phyloP scores from a whole-genome alignment of 2,329 filamentous ascomycete genomes.

The Neofusicoccum parvum region DNA sequence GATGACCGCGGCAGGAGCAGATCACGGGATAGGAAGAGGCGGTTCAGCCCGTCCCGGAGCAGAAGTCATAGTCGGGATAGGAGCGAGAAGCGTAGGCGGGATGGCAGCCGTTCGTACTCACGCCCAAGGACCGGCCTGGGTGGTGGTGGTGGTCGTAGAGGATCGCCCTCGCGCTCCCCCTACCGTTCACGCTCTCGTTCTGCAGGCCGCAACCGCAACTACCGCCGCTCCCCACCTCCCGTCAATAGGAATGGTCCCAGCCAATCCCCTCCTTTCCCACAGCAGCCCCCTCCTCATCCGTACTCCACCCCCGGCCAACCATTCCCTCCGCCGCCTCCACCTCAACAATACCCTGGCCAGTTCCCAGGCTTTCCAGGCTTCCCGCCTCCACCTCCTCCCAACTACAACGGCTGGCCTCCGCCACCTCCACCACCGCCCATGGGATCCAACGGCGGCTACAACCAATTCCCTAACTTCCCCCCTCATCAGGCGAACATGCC shows the following conservation, averaged over 20 bases:
- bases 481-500: slow-evolving; percentile 16
- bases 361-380: slow-evolving; percentile 6
- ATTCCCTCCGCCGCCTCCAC: slow-evolving; percentile 8
- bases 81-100: slow-evolving; percentile 11
- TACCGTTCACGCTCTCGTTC: slow-evolving; percentile 13
- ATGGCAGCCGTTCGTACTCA: slow-evolving; percentile 17
- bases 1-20: slow-evolving; percentile 4
- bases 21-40: slow-evolving; percentile 2
- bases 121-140: slow-evolving; percentile 2
- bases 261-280: slow-evolving; percentile 8
- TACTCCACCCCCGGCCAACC: not conserved
- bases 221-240: slow-evolving; percentile 15
- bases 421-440: slow-evolving; percentile 16
- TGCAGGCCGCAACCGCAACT: not conserved
- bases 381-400: slow-evolving; percentile 16
- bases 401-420: slow-evolving; percentile 22
- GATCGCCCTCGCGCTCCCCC: not conserved
- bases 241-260: slow-evolving; percentile 3
- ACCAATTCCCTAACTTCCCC: slow-evolving; percentile 8
- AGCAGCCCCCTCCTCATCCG: slow-evolving; percentile 7
- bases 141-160: not conserved
- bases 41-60: slow-evolving; percentile 17
- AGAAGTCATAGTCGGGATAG: slow-evolving; percentile 16
- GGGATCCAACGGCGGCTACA: not conserved
- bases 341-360: slow-evolving; percentile 4